These are phyloP conservation scores for Saccharomyces eubayanus DNA, from an alignment of 805 yeast genomes.

Conservation along the genomic window DNA sequence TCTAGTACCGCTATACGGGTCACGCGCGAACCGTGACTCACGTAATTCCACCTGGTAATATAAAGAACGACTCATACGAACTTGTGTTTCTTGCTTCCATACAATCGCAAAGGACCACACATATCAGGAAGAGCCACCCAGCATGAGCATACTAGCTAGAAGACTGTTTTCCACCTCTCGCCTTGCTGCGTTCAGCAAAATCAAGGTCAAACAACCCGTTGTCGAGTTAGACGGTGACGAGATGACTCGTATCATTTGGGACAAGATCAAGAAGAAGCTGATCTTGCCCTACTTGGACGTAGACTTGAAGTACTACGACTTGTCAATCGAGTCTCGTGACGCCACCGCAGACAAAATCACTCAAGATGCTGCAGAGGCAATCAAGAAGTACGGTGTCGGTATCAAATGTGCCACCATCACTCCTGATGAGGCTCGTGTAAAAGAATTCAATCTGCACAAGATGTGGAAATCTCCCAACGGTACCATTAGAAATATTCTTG, in stretches of 20 bases:
- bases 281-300: conserved; percentile 63
- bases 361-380: conserved; percentile 71
- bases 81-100: not conserved
- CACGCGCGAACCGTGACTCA: not conserved
- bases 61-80: not conserved
- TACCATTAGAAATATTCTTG: conserved; percentile 70
- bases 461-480: conserved; percentile 89
- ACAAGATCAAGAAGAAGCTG: conserved; percentile 58
- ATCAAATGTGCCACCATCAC: conserved; percentile 81
- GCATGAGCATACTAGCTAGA: conserved; percentile 13
- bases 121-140: not conserved
- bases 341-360: conserved; percentile 66
- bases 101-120: not conserved
- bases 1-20: not conserved
- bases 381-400: conserved; percentile 67
- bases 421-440: conserved; percentile 73
- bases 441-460: conserved; percentile 62
- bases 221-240: conserved; percentile 83
- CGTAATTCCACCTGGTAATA: not conserved
- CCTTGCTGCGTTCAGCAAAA: conserved; percentile 32
- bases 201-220: conserved; percentile 62
- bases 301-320: conserved; percentile 68
- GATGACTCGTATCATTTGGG: conserved; percentile 82
- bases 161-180: conserved; percentile 25
- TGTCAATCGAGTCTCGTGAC: conserved; percentile 62